Conservation (phyloP, 192 early-diverging fungal genomes). For the Gaertneriomyces sp. region DNA sequence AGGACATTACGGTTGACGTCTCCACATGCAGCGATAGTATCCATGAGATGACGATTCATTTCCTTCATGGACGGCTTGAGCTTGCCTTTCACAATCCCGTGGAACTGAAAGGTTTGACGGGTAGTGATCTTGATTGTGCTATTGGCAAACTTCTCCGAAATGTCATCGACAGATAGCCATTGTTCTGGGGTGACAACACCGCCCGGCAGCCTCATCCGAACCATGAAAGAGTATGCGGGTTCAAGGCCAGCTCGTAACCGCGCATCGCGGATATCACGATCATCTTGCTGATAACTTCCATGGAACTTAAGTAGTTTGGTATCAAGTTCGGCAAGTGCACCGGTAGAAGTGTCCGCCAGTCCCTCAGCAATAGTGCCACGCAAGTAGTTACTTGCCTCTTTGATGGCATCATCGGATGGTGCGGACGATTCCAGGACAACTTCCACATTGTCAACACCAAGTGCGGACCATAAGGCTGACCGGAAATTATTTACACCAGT, state of each 20-base stretch:
- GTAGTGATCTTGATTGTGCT: constrained; percentile 92
- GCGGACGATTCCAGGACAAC: constrained; percentile 58
- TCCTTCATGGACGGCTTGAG: constrained; percentile 83
- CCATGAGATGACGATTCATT: constrained; percentile 85
- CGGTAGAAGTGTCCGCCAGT: constrained; percentile 76
- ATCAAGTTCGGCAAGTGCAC: constrained; percentile 82
- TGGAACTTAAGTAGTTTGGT: constrained; percentile 94
- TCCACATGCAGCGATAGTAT: constrained; percentile 94
- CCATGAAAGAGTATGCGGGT: constrained; percentile 94
- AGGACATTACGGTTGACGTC: constrained; percentile 98
- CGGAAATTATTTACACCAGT: constrained; percentile 78
- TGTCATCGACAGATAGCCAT: constrained; percentile 92
- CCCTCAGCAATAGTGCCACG: constrained; percentile 89
- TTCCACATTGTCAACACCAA: constrained; percentile 71
- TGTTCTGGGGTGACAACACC: constrained; percentile 84
- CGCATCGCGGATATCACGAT: constrained; percentile 87
- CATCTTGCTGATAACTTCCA: constrained; percentile 95
- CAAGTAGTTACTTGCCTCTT: constrained; percentile 85
- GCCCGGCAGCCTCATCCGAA: constrained; percentile 90
- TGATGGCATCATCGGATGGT: constrained; percentile 86
- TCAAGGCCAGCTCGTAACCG: constrained; percentile 81
- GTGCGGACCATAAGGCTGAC: constrained; percentile 75
- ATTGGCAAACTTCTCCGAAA: constrained; percentile 80
- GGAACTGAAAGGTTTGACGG: constrained; percentile 95
- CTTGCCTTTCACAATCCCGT: constrained; percentile 89